phyloP scores from a whole-genome alignment of 2,329 filamentous ascomycete species.

The Epichloe sp. region DNA sequence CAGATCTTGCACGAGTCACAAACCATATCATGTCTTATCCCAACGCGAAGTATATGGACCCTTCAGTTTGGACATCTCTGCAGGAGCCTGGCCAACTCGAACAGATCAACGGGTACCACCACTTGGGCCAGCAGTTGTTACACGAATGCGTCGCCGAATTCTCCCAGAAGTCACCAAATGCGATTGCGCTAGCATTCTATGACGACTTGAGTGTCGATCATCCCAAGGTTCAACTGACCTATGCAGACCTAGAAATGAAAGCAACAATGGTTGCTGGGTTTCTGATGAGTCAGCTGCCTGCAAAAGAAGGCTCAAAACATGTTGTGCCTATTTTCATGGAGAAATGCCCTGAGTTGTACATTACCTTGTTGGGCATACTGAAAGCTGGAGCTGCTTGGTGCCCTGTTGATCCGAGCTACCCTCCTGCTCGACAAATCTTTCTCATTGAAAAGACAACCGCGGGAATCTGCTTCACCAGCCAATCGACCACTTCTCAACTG shows the following conservation, averaged over 20 bases:
- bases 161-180: background rate
- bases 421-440: constrained; percentile 22
- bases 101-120: background rate
- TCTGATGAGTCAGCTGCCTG: constrained; percentile 6
- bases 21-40: background rate
- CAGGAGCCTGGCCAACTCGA: background rate
- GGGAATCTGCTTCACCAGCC: constrained; percentile 7
- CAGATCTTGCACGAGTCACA: background rate
- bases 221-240: constrained; percentile 15
- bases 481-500: constrained; percentile 4
- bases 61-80: background rate
- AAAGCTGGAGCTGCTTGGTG: constrained; percentile 29
- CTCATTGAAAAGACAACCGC: constrained; percentile 21
- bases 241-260: constrained; percentile 20
- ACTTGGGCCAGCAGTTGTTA: background rate
- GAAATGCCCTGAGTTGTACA: constrained; percentile 22
- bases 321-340: constrained; percentile 26
- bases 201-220: constrained; percentile 3
- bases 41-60: background rate
- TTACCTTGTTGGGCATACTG: constrained; percentile 27
- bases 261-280: constrained; percentile 19
- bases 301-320: constrained; percentile 9
- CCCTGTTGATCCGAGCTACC: constrained; percentile 26
- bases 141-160: background rate
- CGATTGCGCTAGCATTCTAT: background rate